Evolutionary conservation across 345 rosid species (phyloP).

Genomic region (Boechera retrofracta): DNA sequence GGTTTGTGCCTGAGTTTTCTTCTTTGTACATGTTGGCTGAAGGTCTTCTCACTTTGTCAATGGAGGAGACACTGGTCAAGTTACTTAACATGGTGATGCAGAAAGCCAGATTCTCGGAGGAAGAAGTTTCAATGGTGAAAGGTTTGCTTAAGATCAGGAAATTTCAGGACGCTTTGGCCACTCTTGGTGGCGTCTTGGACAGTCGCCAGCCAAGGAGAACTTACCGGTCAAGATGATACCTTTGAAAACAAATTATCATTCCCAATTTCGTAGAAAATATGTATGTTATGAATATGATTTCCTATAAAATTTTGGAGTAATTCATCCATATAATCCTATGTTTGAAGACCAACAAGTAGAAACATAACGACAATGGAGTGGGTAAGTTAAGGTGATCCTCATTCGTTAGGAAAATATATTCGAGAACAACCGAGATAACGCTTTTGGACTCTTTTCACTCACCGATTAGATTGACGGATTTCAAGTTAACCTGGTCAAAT

Average conservation of each 20-base stretch:
- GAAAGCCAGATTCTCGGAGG: slow-evolving; percentile 60
- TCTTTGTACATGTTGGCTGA: slow-evolving; percentile 85
- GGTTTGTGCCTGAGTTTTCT: slow-evolving; percentile 73
- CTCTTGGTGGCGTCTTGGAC: slow-evolving; percentile 62
- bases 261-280: neutral
- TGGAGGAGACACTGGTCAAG: slow-evolving; percentile 70
- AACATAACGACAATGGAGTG: no score
- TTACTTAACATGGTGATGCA: slow-evolving; percentile 72
- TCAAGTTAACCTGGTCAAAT: neutral
- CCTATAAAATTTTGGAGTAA: slow-evolving; percentile 3
- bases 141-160: slow-evolving; percentile 75
- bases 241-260: neutral
- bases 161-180: slow-evolving; percentile 76
- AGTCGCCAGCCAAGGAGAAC: slow-evolving; percentile 48
- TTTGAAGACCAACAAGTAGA: no score
- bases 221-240: slow-evolving; percentile 50
- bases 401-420: no score
- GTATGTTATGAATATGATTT: slow-evolving; percentile 18
- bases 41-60: slow-evolving; percentile 71
- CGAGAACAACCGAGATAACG: no score
- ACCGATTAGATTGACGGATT: neutral
- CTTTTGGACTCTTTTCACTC: no score
- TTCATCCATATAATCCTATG: neutral
- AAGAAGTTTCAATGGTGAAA: slow-evolving; percentile 66
- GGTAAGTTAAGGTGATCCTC: no score